Percentiles rank a stretch among this genome's conserved stretches.
Evolutionary conservation across 73 alveolate genomes (phyloP).

Genomic region (Blepharisma japonicum): DNA sequence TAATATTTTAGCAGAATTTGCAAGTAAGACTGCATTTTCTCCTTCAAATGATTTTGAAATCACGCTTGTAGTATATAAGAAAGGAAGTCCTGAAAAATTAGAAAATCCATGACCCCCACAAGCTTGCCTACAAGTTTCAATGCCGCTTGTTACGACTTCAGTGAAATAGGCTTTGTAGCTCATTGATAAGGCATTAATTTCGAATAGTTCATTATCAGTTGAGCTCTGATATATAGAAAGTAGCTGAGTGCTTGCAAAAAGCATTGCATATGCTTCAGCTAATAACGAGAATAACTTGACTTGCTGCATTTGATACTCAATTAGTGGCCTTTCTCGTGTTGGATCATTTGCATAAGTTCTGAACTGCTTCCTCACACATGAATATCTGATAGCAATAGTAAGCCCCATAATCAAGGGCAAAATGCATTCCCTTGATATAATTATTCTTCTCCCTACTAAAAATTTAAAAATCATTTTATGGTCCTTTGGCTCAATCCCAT

Average conservation of each 20-base stretch:
- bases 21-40: too few species aligned
- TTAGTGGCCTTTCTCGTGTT: neutral
- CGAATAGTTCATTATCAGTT: slow-evolving; percentile 31
- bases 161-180: slow-evolving; percentile 32
- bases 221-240: neutral
- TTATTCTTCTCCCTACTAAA: neutral
- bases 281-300: neutral
- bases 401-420: neutral
- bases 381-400: slow-evolving; percentile 7
- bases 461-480: neutral
- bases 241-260: neutral
- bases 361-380: neutral
- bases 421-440: neutral
- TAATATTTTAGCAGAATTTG: too few species aligned
- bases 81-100: slow-evolving; percentile 22
- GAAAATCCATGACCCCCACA: slow-evolving; percentile 34
- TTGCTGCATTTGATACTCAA: neutral
- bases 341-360: slow-evolving; percentile 3
- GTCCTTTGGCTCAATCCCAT: neutral
- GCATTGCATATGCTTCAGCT: neutral
- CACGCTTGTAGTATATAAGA: neutral
- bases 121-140: slow-evolving; percentile 25
- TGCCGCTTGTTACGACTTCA: neutral
- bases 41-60: too few species aligned
- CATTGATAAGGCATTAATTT: slow-evolving; percentile 41